These are phyloP conservation scores for Populus pruinosa DNA, from an alignment of 345 rosid genomes.

Conservation along the genomic window DNA sequence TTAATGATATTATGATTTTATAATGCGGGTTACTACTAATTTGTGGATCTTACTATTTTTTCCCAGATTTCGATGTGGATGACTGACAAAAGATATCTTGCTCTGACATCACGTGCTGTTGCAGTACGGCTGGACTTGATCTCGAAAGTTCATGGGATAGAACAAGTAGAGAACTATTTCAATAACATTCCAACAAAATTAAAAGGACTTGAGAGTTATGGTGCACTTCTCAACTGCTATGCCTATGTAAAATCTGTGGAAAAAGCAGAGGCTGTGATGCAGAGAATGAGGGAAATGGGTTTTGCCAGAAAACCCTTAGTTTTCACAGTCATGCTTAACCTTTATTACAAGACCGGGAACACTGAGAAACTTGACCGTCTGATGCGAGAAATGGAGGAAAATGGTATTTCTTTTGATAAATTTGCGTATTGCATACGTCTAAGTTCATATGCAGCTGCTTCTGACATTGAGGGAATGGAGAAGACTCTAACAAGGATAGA, in stretches of 20 bases:
- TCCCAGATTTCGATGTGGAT: conserved; percentile 45
- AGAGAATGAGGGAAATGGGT: conserved; percentile 36
- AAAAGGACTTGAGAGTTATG: conserved; percentile 16
- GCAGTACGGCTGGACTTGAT: conserved; percentile 45
- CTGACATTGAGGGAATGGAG: conserved; percentile 25
- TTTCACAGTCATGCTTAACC: conserved; percentile 29
- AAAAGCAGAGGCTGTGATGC: conserved; percentile 40
- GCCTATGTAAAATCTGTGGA: conserved; percentile 23
- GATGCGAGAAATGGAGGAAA: conserved; percentile 33
- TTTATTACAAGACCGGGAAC: conserved; percentile 22
- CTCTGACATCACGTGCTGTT: conserved; percentile 13
- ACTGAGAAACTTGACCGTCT: conserved; percentile 24
- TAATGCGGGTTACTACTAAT: not conserved
- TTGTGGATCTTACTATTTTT: not conserved
- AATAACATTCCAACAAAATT: conserved; percentile 21
- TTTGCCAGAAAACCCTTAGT: not conserved
- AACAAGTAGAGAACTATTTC: conserved; percentile 36
- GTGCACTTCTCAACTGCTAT: conserved; percentile 46
- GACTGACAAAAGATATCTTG: conserved; percentile 26
- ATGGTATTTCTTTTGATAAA: conserved; percentile 18
- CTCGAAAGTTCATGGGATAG: conserved; percentile 28
- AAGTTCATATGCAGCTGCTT: conserved; percentile 30
- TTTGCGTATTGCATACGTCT: conserved; percentile 13
- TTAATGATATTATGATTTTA: not conserved
- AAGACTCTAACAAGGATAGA: conserved; percentile 24